Conservation (phyloP, 1,284 basidiomycete genomes). For the Irpex lacteus region DNA sequence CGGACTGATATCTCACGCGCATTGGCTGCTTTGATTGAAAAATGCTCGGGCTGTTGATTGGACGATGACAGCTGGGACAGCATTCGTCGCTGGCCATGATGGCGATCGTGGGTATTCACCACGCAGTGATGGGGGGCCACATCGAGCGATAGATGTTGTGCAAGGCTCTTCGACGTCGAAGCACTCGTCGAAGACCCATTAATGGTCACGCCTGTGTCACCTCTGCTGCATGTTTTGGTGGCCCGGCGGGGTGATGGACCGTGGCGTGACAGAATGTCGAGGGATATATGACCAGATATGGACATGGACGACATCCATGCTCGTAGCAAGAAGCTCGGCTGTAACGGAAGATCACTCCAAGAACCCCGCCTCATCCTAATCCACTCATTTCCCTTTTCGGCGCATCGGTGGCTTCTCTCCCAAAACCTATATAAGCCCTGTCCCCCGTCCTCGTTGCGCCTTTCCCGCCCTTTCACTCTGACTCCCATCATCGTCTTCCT, state of each 20-base stretch:
- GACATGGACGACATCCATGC: background rate
- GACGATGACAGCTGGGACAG: background rate
- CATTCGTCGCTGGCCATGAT: background rate
- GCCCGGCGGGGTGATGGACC: no score
- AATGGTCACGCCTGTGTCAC: background rate
- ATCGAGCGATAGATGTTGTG: background rate
- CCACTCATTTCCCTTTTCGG: background rate
- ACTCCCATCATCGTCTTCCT: constrained; percentile 1
- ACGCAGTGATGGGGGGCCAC: background rate
- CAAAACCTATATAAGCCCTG: constrained; percentile 6
- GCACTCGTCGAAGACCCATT: background rate
- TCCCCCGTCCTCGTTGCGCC: background rate
- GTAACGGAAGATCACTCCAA: background rate
- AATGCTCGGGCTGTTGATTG: no score
- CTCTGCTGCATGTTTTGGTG: background rate
- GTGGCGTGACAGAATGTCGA: no score
- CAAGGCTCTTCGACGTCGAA: background rate
- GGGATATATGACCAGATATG: background rate
- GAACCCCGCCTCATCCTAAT: background rate
- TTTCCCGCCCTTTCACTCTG: constrained; percentile 1
- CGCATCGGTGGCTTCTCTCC: no score
- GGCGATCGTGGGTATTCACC: background rate
- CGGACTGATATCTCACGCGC: no score
- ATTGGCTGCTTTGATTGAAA: no score
- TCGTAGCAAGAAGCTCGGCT: background rate